Conservation (phyloP, 768 basidiomycete genomes). For the Leccinum uliginosum region DNA sequence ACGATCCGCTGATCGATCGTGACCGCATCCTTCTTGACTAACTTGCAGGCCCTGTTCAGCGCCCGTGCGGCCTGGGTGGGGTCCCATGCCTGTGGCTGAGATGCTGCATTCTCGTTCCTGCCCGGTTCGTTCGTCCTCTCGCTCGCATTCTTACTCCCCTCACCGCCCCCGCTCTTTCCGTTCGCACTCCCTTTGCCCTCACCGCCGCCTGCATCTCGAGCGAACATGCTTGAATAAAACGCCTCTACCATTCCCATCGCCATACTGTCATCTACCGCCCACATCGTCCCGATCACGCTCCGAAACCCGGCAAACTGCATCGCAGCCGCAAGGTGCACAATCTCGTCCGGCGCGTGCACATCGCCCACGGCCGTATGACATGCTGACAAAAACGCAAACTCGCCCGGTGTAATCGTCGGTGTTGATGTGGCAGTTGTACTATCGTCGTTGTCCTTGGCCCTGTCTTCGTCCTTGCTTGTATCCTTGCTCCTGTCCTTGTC, state of each 20-base stretch:
- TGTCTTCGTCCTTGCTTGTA: not conserved
- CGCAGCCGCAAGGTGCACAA: constrained; percentile 32
- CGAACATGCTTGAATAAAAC: constrained; percentile 21
- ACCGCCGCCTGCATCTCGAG: not conserved
- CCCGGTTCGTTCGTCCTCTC: not conserved
- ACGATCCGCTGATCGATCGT: constrained; percentile 26
- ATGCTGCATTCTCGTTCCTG: not conserved
- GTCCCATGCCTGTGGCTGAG: not conserved
- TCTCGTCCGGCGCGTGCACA: constrained; percentile 26
- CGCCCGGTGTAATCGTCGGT: not conserved
- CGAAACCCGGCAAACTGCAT: constrained; percentile 34
- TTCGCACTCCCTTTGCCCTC: not conserved
- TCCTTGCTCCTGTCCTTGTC: not conserved
- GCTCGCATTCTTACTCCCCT: not conserved
- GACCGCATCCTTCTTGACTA: constrained; percentile 16
- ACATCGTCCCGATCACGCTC: constrained; percentile 34
- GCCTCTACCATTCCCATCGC: constrained; percentile 16
- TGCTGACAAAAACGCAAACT: constrained; percentile 34
- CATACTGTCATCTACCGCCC: constrained; percentile 29
- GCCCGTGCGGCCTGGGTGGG: constrained; percentile 17
- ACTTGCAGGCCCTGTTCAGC: constrained; percentile 19
- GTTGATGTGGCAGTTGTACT: not conserved
- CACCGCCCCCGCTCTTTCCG: not conserved
- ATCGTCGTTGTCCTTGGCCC: not conserved
- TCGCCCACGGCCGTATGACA: constrained; percentile 30